A percentile compares a stretch with the other conserved stretches of the same genome.
phyloP scores from a whole-genome alignment of 495 filamentous ascomycete genomes.

The Hypoxylon crocopeplum region DNA sequence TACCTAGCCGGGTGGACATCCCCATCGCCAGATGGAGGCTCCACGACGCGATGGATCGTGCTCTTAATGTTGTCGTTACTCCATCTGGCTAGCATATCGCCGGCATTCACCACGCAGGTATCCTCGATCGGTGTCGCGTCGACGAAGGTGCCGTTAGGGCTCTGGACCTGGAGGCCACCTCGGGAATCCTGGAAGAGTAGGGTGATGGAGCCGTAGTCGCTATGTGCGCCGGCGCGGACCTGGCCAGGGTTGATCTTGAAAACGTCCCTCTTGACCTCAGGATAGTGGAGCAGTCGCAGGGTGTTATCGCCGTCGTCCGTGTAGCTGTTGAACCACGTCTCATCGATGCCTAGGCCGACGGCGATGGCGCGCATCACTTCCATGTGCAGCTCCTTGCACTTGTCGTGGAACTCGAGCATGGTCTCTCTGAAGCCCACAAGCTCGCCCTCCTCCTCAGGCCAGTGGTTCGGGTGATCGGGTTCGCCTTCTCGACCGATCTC shows the following conservation, averaged over 20 bases:
- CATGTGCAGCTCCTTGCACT: slow-evolving; percentile 76
- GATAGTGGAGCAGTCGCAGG: slow-evolving; percentile 89
- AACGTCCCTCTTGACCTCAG: slow-evolving; percentile 67
- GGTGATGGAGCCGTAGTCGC: slow-evolving; percentile 88
- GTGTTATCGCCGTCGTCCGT: slow-evolving; percentile 81
- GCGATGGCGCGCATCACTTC: slow-evolving; percentile 90
- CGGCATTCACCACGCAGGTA: slow-evolving; percentile 90
- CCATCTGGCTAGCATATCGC: slow-evolving; percentile 88
- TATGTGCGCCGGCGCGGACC: slow-evolving; percentile 85
- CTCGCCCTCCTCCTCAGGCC: slow-evolving; percentile 73
- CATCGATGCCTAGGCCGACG: slow-evolving; percentile 76
- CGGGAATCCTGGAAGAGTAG: slow-evolving; percentile 86
- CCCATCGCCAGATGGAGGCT: slow-evolving; percentile 66
- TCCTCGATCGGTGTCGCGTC: slow-evolving; percentile 82
- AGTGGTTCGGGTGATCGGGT: slow-evolving; percentile 73
- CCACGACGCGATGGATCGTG: slow-evolving; percentile 88
- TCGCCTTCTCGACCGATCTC: slow-evolving; percentile 84
- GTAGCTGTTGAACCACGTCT: slow-evolving; percentile 78
- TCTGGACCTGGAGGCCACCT: slow-evolving; percentile 85
- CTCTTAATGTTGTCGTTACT: slow-evolving; percentile 88
- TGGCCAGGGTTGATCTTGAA: slow-evolving; percentile 75
- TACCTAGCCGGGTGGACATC: slow-evolving; percentile 68
- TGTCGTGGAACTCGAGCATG: slow-evolving; percentile 76
- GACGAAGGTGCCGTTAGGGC: slow-evolving; percentile 77
- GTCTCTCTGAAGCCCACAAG: slow-evolving; percentile 69